These are phyloP conservation scores for Lasiodiplodia hormozganensis DNA, from an alignment of 2,329 filamentous ascomycete genomes.

Conservation along the genomic window DNA sequence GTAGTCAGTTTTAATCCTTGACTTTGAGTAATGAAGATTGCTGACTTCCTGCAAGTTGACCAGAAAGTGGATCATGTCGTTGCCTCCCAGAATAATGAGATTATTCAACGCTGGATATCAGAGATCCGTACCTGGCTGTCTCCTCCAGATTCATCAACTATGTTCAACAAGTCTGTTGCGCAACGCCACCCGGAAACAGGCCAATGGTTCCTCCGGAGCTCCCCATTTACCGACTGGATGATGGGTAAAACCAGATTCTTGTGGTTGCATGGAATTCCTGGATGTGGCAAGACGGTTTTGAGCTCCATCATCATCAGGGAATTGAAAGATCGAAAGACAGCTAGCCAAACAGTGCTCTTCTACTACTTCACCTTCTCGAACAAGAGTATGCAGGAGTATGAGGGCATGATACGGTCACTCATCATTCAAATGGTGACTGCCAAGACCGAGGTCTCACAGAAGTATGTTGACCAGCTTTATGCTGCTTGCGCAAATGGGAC, in stretches of 20 bases:
- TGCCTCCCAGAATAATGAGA: too few species aligned
- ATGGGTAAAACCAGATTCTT: conserved; percentile 36
- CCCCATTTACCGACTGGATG: conserved; percentile 39
- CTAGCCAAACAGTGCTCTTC: conserved; percentile 9
- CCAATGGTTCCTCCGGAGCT: conserved; percentile 39
- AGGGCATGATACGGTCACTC: conserved; percentile 42
- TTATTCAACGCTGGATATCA: too few species aligned
- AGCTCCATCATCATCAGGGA: conserved; percentile 47
- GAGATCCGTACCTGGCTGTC: conserved; percentile 36
- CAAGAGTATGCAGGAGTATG: conserved; percentile 39
- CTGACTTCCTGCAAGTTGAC: too few species aligned
- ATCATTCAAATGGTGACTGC: conserved; percentile 40
- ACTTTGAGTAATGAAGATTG: conserved; percentile 28
- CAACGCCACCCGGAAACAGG: conserved; percentile 38
- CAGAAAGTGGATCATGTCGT: too few species aligned
- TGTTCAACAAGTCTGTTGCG: conserved; percentile 37
- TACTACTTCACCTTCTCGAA: conserved; percentile 42
- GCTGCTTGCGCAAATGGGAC: conserved; percentile 23
- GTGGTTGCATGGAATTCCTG: conserved; percentile 49
- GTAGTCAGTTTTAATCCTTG: too few species aligned
- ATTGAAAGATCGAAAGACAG: conserved; percentile 29
- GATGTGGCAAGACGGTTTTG: conserved; percentile 53
- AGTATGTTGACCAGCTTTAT: conserved; percentile 24
- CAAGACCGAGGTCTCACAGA: neutral
- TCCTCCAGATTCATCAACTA: conserved; percentile 41